A percentile compares a stretch with the other conserved stretches of the same genome.
Evolutionary conservation across 768 basidiomycete genomes (phyloP).

Genomic region (Psilocybe cubensis): DNA sequence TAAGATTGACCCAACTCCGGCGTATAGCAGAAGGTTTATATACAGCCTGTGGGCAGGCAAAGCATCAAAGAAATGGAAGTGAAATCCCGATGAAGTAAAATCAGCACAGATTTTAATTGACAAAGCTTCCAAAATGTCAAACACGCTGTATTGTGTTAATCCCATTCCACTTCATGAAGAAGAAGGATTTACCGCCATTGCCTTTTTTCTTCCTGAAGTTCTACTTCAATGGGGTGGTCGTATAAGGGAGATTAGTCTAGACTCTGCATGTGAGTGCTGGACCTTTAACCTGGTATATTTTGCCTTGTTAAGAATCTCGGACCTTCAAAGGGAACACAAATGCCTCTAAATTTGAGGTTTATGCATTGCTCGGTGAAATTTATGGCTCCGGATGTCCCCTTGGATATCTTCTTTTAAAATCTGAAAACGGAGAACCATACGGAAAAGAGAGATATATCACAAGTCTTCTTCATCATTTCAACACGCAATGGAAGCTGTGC

Average conservation of each 20-base stretch:
- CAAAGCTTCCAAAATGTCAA: constrained; percentile 3
- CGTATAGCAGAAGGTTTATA: constrained; percentile 17
- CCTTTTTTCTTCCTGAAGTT: constrained; percentile 28
- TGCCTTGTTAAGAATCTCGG: no score
- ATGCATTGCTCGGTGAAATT: constrained; percentile 33
- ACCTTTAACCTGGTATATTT: no score
- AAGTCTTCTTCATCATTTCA: constrained; percentile 26
- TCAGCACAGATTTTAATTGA: constrained; percentile 28
- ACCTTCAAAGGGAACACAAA: constrained; percentile 43
- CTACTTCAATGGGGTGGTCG: constrained; percentile 22
- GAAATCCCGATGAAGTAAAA: constrained; percentile 27
- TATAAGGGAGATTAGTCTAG: constrained; percentile 30
- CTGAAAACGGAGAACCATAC: constrained; percentile 13
- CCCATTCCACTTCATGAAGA: constrained; percentile 6
- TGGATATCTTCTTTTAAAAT: constrained; percentile 29
- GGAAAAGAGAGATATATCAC: constrained; percentile 30
- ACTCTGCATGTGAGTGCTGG: constrained; percentile 35
- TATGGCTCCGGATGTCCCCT: constrained; percentile 36
- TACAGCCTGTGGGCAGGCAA: constrained; percentile 24
- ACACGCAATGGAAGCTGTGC: constrained; percentile 20
- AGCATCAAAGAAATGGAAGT: constrained; percentile 23
- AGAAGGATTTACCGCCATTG: constrained; percentile 24
- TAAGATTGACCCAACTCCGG: neutral
- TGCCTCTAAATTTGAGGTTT: constrained; percentile 32
- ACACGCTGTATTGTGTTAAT: neutral